Evolutionary conservation across 2,329 filamentous ascomycete species (phyloP), one percentile per base, ranked within the genome.

Genomic region (Ceratocystis cubensis): DNA sequence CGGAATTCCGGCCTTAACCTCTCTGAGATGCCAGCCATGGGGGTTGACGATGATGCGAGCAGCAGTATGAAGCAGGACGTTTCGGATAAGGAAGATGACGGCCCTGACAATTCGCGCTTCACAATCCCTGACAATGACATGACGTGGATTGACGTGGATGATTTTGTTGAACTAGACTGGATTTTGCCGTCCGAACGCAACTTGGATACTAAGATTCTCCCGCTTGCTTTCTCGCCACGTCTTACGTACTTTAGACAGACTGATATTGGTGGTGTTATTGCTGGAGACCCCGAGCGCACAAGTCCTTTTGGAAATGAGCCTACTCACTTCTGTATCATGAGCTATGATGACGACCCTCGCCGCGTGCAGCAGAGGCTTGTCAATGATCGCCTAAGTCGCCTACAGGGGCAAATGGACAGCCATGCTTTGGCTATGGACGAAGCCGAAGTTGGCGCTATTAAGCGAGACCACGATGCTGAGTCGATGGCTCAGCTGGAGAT

Each of bases 91-190:
- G 76, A 81, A 64, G 82, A 84, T 30, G 77, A 78, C 2, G 82
- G 82, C 6, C 83, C 83, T 2, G 88, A 93, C 73, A 80, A 96
- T 63, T 96, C 92, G 0, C 87, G 88, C 65, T 99, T 99, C 73
- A 93, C 87, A 0, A 99, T 99, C 63, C 93, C 94, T 0, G 94
- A 99, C 74, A 89, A 95, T 65, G 94, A 99, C 72, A 86, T 91
- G 71, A 91, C 88, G 66, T 99, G 94, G 94, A 92, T 99, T 69
- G 94, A 99, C 73, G 97, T 99, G 91, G 94, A 99, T 73, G 94
- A 99, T 74, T 99, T 99, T 75, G 92, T 99, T 37, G 94, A 99
- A 75, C 79, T 99, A 25, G 95, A 96, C 74, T 97, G 93, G 93
- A 92, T 96, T 65, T 77, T 96, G 28, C 93, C 93, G 0, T 88